Evolutionary conservation across 441 rosid species (phyloP), one percentile per base, ranked within the genome.

Genomic region (Populus hybrid): DNA sequence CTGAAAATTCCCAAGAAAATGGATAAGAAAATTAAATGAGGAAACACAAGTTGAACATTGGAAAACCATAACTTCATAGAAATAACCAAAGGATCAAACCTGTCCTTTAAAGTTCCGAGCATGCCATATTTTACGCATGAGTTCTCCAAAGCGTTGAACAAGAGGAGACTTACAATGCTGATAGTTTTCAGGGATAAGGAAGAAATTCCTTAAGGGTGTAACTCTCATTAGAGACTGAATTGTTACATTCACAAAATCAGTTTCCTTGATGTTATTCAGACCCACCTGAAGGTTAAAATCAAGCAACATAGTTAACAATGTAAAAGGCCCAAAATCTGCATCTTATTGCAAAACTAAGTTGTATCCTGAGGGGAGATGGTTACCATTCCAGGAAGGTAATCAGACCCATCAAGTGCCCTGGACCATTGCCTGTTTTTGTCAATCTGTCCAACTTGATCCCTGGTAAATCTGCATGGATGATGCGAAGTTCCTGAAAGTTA

Each of bases 371-470:
- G 3, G 75, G 26, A 71, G 63, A 76, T 2, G 36, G 67, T 12
- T 82, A 92, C 97, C 98, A 96, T 96, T 88, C 99, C 99, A 0
- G 99, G 97, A 78, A 96, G 95, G 81, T 96, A 94, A 87, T 96
- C 97, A 46, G 99, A 94, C 68, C 99, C 99, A 85, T 94, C 99
- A 76, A 96, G 97, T 70, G 98, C 94, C 84, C 98, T 92, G 36
- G 98, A 96, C 98, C 99, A 95, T 61, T 88, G 91, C 84, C 88
- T 91, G 81, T 87, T 96, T 82, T 53, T 88, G 82, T 96, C 99
- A 79, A 94, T 89, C 88, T 87, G 94, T 75, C 84, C 88, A 46
- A 95, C 97, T 82, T 94, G 98, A 18, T 89, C 92, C 84, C 83
- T 82, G 30, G 88, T 87, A 89, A 96, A 92, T 88, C 99, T 94